phyloP scores from a whole-genome alignment of 2,329 filamentous ascomycete species.

The Aspergillus sp. region DNA sequence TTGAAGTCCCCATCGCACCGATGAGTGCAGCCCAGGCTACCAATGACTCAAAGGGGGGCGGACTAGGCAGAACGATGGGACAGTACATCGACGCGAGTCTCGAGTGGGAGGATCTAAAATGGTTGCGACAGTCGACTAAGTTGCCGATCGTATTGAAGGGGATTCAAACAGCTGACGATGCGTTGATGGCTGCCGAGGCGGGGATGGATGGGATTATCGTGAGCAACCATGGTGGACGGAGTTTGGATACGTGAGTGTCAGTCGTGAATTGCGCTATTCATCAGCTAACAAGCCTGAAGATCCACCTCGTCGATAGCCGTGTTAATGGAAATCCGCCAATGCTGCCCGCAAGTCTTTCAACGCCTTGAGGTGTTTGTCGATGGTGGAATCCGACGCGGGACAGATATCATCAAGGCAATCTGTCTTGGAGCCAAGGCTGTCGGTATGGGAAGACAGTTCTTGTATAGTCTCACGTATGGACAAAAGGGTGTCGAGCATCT shows the following conservation, averaged over 20 bases:
- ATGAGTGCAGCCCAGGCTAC: conserved; percentile 42
- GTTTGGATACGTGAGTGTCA: conserved; percentile 75
- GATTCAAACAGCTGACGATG: conserved; percentile 91
- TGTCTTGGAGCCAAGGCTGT: conserved; percentile 80
- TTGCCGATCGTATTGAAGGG: conserved; percentile 89
- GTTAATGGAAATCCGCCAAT: conserved; percentile 59
- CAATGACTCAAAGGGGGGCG: conserved; percentile 71
- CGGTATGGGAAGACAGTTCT: conserved; percentile 65
- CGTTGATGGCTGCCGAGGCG: conserved; percentile 67
- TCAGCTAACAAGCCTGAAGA: too few relatives aligned
- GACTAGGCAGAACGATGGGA: not conserved
- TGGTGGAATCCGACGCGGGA: conserved; percentile 75
- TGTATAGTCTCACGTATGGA: conserved; percentile 66
- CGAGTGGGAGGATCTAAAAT: conserved; percentile 78
- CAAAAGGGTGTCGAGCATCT: conserved; percentile 8
- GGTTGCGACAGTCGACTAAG: conserved; percentile 72
- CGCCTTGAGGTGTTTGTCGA: conserved; percentile 78
- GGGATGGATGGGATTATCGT: conserved; percentile 76
- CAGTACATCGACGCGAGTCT: conserved; percentile 67
- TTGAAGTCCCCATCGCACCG: conserved; percentile 44
- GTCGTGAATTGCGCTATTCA: conserved; percentile 62
- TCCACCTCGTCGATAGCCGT: too few relatives aligned
- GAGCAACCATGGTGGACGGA: conserved; percentile 85
- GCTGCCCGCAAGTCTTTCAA: conserved; percentile 63
- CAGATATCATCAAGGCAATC: conserved; percentile 81